Base-by-base conservation (phyloP, 768 basidiomycete species). In the Pseudohyphozyma bogoriensis region DNA sequence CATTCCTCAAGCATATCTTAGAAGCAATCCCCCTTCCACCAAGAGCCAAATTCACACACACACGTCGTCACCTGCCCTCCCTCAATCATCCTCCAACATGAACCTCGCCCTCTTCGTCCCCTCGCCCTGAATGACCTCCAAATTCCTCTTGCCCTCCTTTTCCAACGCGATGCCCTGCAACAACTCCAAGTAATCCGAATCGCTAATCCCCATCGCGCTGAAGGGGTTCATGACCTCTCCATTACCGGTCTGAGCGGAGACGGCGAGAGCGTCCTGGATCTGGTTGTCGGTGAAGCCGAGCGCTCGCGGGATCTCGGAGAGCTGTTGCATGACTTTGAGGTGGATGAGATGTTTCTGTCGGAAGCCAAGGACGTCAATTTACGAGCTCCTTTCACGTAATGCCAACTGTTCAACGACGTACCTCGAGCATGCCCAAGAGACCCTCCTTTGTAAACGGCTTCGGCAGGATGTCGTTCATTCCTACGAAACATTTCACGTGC, bases 401-500 rank as follows among this genome's bases (percentile, higher is more conserved):
- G 31, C 31, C 51, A 68, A 70, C 31, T 29, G 47, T 28, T 32
- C 26, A 37, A 50, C 28, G 20, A 62, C 73, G 42, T 55, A 87
- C 87, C 77, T 97, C 93, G 63, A 97, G 84, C 83, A 96, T 91
- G 64, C 85, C 84, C 50, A 92, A 76, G 33, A 97, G 76, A 20
- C 87, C 86, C 71, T 91, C 84, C 73, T 89, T 89, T n/a, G 88
- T 93, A 76, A 97, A 97, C 4, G 93, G 93, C 73, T 97, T 97
- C 11, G 91, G 87, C 22, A 97, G 77, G 59, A 95, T 86, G 74
- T 96, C 92, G 73, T 92, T 96, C 92, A 96, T 96, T 22, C 91
- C 86, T 78, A 70, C 62, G 70, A 36, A 13, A 10, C 20, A 10
- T 2, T 6, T 28, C 40, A 33, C 11, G 16, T 13, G 52, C 37